Conservation (phyloP, 306 rosid species). For the Glycyrrhiza uralensis region DNA sequence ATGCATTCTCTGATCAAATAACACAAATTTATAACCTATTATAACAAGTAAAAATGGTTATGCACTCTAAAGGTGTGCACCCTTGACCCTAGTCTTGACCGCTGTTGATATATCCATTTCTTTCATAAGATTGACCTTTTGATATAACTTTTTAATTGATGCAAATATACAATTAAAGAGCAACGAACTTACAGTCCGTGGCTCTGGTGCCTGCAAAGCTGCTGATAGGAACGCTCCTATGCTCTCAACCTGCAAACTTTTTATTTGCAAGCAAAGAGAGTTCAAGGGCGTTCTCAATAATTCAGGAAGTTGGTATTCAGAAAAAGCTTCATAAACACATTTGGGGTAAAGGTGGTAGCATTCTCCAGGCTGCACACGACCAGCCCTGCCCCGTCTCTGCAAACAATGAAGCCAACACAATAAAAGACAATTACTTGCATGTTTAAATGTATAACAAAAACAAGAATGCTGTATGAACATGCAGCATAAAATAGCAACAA, state of each 20-base stretch:
- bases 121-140: slow-evolving; percentile 5
- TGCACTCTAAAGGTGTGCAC: no score
- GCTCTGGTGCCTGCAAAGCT: slow-evolving; percentile 88
- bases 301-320: slow-evolving; percentile 95
- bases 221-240: slow-evolving; percentile 91
- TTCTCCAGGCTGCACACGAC: slow-evolving; percentile 97
- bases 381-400: slow-evolving; percentile 99
- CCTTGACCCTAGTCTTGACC: no score
- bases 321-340: slow-evolving; percentile 85
- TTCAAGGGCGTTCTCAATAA: slow-evolving; percentile 94
- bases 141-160: background rate
- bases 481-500: slow-evolving; percentile 4
- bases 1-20: background rate
- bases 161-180: background rate
- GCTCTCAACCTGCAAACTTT: slow-evolving; percentile 93
- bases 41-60: no score
- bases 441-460: background rate
- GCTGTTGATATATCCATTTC: background rate
- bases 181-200: slow-evolving; percentile 63
- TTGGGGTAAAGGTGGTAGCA: slow-evolving; percentile 92
- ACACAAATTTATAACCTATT: no score
- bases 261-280: slow-evolving; percentile 97
- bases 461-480: background rate
- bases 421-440: slow-evolving; percentile 12
- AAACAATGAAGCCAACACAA: slow-evolving; percentile 31